These are phyloP conservation scores for Populus ilicifolia DNA, from an alignment of 345 rosid genomes.

Conservation along the genomic window DNA sequence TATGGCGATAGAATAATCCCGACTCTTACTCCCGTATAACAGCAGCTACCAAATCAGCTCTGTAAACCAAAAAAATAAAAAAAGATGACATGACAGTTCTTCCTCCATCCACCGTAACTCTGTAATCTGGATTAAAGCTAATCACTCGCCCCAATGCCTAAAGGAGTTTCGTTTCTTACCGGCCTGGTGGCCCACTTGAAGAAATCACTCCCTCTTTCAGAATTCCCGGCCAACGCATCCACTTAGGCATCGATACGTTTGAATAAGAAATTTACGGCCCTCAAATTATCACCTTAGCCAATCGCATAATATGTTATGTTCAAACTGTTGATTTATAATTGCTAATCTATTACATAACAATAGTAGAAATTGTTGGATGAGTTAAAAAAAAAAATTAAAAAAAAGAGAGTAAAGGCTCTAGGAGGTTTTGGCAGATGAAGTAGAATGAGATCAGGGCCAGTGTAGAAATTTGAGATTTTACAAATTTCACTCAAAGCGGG, in stretches of 20 bases:
- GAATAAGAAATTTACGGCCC: too few species aligned
- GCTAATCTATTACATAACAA: neutral
- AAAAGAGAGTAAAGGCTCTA: neutral
- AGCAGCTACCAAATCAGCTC: too few species aligned
- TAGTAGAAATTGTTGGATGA: neutral
- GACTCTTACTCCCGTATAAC: too few species aligned
- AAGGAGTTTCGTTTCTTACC: neutral
- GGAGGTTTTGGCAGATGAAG: neutral
- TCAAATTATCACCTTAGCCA: too few species aligned
- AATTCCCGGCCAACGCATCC: neutral
- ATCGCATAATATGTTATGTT: neutral
- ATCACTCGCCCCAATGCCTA: too few species aligned
- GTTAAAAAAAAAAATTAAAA: too few species aligned
- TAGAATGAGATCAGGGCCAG: neutral
- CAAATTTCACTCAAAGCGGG: too few species aligned
- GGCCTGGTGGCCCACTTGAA: neutral
- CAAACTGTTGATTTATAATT: neutral
- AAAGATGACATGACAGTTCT: too few species aligned
- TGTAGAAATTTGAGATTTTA: neutral
- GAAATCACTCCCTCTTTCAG: neutral
- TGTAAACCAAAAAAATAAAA: too few species aligned
- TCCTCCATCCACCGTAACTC: too few species aligned
- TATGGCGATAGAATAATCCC: too few species aligned
- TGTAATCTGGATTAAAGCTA: too few species aligned
- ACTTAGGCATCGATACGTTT: neutral